phyloP scores from a whole-genome alignment of 2,329 filamentous ascomycete species.

The Clarireedia sp. region DNA sequence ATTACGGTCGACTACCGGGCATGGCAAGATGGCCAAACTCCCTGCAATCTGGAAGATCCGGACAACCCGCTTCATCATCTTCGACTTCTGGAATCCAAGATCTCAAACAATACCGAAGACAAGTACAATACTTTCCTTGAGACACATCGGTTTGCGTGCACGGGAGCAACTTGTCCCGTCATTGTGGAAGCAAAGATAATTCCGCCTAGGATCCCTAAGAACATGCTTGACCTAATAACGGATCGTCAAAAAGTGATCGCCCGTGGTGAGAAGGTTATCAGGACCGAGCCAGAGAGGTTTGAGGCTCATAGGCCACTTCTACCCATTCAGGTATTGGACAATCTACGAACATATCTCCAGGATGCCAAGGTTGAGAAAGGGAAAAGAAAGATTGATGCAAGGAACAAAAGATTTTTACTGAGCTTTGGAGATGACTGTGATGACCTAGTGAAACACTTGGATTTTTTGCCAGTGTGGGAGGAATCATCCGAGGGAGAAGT shows the following conservation, averaged over 20 bases:
- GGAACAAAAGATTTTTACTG: constrained; percentile 57
- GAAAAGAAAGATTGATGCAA: constrained; percentile 45
- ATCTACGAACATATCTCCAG: constrained; percentile 50
- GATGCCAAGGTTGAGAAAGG: constrained; percentile 41
- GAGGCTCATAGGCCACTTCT: constrained; percentile 40
- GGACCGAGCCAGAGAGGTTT: constrained; percentile 43
- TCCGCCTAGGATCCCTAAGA: constrained; percentile 42
- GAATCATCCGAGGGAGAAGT: constrained; percentile 31
- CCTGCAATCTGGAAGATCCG: constrained; percentile 31
- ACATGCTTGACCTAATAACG: constrained; percentile 43
- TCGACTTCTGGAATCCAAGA: constrained; percentile 31
- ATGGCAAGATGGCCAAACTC: constrained; percentile 26
- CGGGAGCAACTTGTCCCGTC: constrained; percentile 47
- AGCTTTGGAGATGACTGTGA: constrained; percentile 56
- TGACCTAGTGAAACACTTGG: constrained; percentile 47
- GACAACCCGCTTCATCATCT: constrained; percentile 56
- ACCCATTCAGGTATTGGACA: constrained; percentile 46
- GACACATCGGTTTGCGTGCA: constrained; percentile 49
- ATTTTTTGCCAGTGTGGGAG: constrained; percentile 40
- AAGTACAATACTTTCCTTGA: constrained; percentile 30
- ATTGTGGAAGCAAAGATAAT: constrained; percentile 44
- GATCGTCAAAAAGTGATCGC: constrained; percentile 43
- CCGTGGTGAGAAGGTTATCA: constrained; percentile 45
- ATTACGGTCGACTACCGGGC: constrained; percentile 45
- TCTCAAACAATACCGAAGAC: constrained; percentile 28